Base-by-base conservation (phyloP, 768 basidiomycete species). In the Gloeopeniophorella convolvens region DNA sequence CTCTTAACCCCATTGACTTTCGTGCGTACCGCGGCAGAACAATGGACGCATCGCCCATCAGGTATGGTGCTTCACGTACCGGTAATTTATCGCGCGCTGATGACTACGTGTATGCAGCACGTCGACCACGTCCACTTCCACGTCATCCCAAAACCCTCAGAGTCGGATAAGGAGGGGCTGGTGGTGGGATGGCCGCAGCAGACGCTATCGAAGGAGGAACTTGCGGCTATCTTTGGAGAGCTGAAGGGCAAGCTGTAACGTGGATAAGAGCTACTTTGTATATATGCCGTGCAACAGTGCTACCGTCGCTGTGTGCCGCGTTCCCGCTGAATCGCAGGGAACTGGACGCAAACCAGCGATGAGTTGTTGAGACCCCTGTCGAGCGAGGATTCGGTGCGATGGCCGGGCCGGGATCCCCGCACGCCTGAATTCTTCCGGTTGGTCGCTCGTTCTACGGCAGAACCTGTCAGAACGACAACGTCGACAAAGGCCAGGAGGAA, bases 101-200 rank as follows among this genome's bases (percentile, higher is more conserved):
- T 49, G 12, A 28, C 16, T 24, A 26, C 4, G 3, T 15, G 3
- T 5, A 16, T 18, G 36, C 35, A 84, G 81, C 71, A 78, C 44
- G 90, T 95, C 23, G 78, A 82, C 47, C 92, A 95, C 60, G 90
- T 92, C 12, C 91, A 95, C 65, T 92, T 92, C 70, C 92, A 97
- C 61, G 75, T 97, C 59, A 94, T 97, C 54, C 93, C 94, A 3
- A 97, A 96, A 65, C 90, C 88, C 0, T 63, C 67, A n/a, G 73
- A 62, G 2, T 68, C 69, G 5, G 77, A 82, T 37, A 63, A 76
- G 4, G 81, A 86, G 58, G 95, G 95, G 4, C 74, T 99, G 23
- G 80, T 80, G 11, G 69, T 97, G 47, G 80, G 78, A 15, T 97
- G 95, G 95, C 89, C 89, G 1, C 64, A 73, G 1, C 69, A 81